Conservation (phyloP, 106 monocot genomes). For the Phalaenopsis aphrodite region DNA sequence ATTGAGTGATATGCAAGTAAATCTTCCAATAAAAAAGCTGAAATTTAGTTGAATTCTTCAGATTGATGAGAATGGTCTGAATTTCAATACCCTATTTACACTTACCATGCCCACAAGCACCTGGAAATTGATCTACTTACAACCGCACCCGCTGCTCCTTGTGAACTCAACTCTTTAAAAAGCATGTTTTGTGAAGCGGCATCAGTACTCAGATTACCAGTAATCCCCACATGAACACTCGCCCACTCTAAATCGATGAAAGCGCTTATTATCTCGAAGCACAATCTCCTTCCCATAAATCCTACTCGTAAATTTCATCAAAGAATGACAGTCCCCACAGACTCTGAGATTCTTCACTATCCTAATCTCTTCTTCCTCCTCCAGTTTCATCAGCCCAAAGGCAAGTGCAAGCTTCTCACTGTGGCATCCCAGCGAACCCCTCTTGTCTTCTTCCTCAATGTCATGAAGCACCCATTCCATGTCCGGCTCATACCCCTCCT, state of each 20-base stretch:
- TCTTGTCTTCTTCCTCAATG: slow-evolving; percentile 58
- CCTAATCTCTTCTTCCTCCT: slow-evolving; percentile 16
- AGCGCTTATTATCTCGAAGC: slow-evolving; percentile 68
- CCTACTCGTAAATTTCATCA: slow-evolving; percentile 48
- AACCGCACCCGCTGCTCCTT: not conserved
- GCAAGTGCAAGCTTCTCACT: slow-evolving; percentile 55
- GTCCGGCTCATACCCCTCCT: slow-evolving; percentile 29
- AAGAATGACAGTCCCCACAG: slow-evolving; percentile 51
- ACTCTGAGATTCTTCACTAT: slow-evolving; percentile 36
- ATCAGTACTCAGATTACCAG: slow-evolving; percentile 37
- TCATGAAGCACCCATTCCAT: slow-evolving; percentile 56
- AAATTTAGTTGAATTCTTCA: not conserved
- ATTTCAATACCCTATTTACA: not conserved
- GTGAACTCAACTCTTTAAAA: not conserved
- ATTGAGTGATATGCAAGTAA: too few species aligned
- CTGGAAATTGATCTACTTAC: not conserved
- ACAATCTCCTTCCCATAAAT: slow-evolving; percentile 45
- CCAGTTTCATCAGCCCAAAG: slow-evolving; percentile 30
- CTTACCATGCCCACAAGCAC: not conserved
- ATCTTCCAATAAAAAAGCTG: not conserved
- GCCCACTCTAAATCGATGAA: slow-evolving; percentile 75
- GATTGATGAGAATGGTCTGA: not conserved
- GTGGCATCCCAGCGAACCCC: slow-evolving; percentile 39
- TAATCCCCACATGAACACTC: slow-evolving; percentile 77
- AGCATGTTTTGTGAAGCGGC: not conserved